Evolutionary conservation across 768 basidiomycete genomes (phyloP).

Genomic region (Suillus luteus): DNA sequence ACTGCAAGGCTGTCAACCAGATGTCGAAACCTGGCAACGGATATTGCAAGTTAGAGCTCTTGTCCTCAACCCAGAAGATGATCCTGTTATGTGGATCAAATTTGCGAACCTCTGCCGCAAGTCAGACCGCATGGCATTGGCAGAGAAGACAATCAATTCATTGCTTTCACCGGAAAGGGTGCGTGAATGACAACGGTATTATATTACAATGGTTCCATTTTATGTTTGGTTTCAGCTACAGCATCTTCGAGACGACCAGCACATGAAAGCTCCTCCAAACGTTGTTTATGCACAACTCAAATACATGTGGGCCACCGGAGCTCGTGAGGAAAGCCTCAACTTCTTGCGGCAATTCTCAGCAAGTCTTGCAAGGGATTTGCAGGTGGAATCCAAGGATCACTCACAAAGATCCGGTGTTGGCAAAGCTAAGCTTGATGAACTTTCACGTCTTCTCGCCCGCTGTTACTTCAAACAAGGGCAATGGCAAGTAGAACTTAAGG

Average conservation of each 20-base stretch:
- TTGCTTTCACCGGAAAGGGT: slow-evolving; percentile 76
- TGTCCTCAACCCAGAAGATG: slow-evolving; percentile 90
- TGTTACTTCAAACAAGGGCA: slow-evolving; percentile 97
- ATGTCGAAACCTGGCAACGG: slow-evolving; percentile 99
- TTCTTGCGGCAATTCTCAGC: slow-evolving; percentile 83
- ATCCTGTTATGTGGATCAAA: slow-evolving; percentile 98
- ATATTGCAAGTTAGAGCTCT: slow-evolving; percentile 94
- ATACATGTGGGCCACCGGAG: slow-evolving; percentile 90
- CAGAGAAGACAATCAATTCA: slow-evolving; percentile 96
- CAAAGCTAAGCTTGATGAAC: slow-evolving; percentile 63
- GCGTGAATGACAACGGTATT: slow-evolving; percentile 19
- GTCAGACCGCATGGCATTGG: slow-evolving; percentile 89
- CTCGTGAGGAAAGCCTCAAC: slow-evolving; percentile 73
- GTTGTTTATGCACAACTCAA: slow-evolving; percentile 97
- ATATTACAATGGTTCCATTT: neutral
- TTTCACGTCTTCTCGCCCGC: slow-evolving; percentile 88
- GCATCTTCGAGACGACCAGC: slow-evolving; percentile 51
- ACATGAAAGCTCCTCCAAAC: slow-evolving; percentile 82
- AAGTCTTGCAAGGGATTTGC: slow-evolving; percentile 75
- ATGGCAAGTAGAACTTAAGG: slow-evolving; percentile 84
- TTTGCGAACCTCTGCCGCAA: slow-evolving; percentile 98
- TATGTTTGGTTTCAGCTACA: slow-evolving; percentile 34
- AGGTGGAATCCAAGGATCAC: slow-evolving; percentile 55
- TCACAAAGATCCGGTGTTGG: slow-evolving; percentile 52
- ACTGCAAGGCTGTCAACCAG: slow-evolving; percentile 93